Evolutionary conservation across 257 asterid genomes (phyloP), one percentile per base, ranked within the genome.

Genomic region (Cinchona pubescens): DNA sequence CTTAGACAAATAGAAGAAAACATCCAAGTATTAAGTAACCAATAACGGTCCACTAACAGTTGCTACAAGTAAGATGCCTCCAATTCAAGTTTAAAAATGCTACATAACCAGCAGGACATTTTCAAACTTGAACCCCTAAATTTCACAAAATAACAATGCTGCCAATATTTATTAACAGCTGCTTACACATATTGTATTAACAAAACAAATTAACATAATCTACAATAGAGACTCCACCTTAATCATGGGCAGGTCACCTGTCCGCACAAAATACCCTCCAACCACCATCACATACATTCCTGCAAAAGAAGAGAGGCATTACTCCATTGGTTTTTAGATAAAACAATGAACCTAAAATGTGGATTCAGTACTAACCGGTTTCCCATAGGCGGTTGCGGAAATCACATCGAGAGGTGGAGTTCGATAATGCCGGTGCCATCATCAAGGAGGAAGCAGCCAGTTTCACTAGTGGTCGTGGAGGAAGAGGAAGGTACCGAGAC

Each of bases 241-340:
- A 81, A 94, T 78, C 40, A 78, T 21, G 8, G 96, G 88, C 38
- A 83, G 79, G 67, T 84, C 88, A 72, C 72, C 88, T 30, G 81
- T 69, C 56, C 83, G 85, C 18, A 75, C 79, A 43, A 14, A 45
- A 81, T 85, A 87, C 21, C 73, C 89, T 81, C 99, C 99, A 74
- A 94, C 96, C 79, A 92, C 97, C 99, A 94, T 92, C 67, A 92
- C 81, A 53, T 94, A 90, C 90, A 83, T 89, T 46, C 99, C 99
- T 94, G 75, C 79, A 37, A 60, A 37, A 19, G 45, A 11, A 58
- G 23, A 43, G 2, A 64, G 21, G 42, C 3, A 0, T 23, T 43
- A 10, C 19, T 4, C 16, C 2, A 14, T 29, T 30, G 8, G 16
- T 42, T 37, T 75, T n/a, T n/a, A 3, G 7, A 34, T 10, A 27